Base-by-base conservation (phyloP, 2,329 filamentous ascomycete genomes). In the Ascochyta fabae region DNA sequence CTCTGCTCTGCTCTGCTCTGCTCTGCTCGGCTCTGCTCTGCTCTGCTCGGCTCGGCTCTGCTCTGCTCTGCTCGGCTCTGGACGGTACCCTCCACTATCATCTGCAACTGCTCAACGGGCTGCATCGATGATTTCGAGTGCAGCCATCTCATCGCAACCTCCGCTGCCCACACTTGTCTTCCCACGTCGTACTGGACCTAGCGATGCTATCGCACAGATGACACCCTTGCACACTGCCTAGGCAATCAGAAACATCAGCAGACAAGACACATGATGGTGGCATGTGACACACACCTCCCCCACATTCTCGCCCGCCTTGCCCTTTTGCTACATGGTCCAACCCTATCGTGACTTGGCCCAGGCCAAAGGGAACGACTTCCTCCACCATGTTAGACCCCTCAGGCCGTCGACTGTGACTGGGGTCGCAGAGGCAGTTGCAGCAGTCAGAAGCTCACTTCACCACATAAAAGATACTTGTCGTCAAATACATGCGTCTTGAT, bases 241-340 rank as follows among this genome's bases (percentile, higher is more conserved):
- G 47, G 58, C 60, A 59, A 56, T 55, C 56, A 46, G 34, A 49
- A 27, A 51, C 53, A 56, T 58, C 56, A 52, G 60, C 53, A 63
- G 53, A 62, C 62, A 53, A 42, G 59, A 56, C 54, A 57, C 54
- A 57, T 57, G 54, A 57, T 53, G 56, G 45, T 59, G 61, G 59
- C 63, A 66, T 62, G 61, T 64, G 63, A 64, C 63, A 54, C 53
- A 64, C 59, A 45, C 53, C 51, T 58, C 53, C 58, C 62, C 59
- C 62, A 63, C 60, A 63, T 63, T 64, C 52, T 58, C 57, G 36
- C 33, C 56, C 44, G 39, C 39, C 51, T 44, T 44, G 34, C 31
- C n/a, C 36, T n/a, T 48, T 45, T 54, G 34, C 45, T 48, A 54
- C 45, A 40, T 44, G 39, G 48, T 54, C 45, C 31, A 48, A 48